Base-by-base conservation (phyloP, 148 eudicot species). In the Silene conica region DNA sequence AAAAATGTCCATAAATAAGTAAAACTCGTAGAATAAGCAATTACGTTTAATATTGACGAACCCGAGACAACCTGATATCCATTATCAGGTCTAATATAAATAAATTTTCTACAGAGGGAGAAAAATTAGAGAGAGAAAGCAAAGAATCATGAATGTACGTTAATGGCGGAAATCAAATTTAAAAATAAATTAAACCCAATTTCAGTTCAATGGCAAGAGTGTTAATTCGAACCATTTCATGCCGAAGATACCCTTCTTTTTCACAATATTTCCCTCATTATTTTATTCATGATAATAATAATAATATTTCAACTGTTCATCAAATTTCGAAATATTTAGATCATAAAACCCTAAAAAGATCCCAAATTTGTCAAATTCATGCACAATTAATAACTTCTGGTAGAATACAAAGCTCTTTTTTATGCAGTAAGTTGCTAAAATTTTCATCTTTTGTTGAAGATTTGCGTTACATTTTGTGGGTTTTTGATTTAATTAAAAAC, bases 171-270 rank as follows among this genome's bases (percentile, higher is more conserved):
- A 81, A 64, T 72, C 76, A 71, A 63, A 22, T 75, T 56, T 68
- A 69, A 76, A 75, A 1, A 13, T 64, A 50, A 74, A 67, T 78
- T 23, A 74, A 65, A 59, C 80, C 76, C 73, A 67, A 34, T 80
- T 58, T 45, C 81, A 80, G 82, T 81, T 82, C 86, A 86, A 88
- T 88, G 87, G 85, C 86, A 67, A 84, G 81, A 79, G 79, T 70
- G 31, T 76, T 84, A 57, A 64, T 75, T 13, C 83, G 83, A 76
- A 63, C 77, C 72, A 60, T 79, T 54, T 45, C 68, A 22, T 74
- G 87, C 38, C 63, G 76, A 76, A 73, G 70, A 23, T 58, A 22
- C 62, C 62, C 81, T 67, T 56, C 73, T 67, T 58, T 67, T 54
- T 79, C 80, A 63, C 66, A 15, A 75, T 22, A 66, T 41, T 60